Evolutionary conservation across 148 eudicot genomes (phyloP).

Genomic region (Nyssa sinensis): DNA sequence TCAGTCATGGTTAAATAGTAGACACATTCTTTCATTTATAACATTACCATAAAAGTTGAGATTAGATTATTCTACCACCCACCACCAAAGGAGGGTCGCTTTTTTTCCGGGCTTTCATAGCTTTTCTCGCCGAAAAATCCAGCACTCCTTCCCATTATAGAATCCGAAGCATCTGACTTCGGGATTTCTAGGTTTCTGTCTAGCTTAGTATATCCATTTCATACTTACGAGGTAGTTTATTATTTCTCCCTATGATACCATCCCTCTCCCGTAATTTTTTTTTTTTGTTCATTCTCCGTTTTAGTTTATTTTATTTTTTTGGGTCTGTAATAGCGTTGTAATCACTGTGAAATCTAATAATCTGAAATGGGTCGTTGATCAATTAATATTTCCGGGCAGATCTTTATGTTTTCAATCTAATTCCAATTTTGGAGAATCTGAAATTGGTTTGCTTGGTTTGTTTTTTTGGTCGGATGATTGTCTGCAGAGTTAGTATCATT

Average conservation of each 20-base stretch:
- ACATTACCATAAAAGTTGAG: background rate
- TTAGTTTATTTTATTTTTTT: background rate
- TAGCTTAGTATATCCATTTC: background rate
- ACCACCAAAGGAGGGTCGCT: slow-evolving; percentile 25
- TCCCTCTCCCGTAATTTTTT: background rate
- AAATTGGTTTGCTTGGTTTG: slow-evolving; percentile 1
- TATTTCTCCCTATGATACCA: background rate
- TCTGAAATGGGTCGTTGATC: background rate
- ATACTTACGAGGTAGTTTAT: slow-evolving; percentile 14
- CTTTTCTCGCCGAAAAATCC: slow-evolving; percentile 29
- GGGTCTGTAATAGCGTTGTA: background rate
- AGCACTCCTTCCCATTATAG: slow-evolving; percentile 12
- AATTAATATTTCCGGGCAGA: background rate
- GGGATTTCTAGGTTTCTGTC: slow-evolving; percentile 37
- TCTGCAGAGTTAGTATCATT: background rate
- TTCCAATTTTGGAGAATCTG: slow-evolving; percentile 3
- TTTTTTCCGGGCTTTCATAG: slow-evolving; percentile 18
- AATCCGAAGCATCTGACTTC: slow-evolving; percentile 28
- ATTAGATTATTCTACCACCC: slow-evolving; percentile 8
- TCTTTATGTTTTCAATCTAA: background rate
- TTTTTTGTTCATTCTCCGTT: background rate
- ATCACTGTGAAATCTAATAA: slow-evolving; percentile 1
- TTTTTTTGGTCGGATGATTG: background rate
- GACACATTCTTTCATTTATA: too few species aligned
- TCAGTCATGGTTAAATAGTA: too few species aligned